These are phyloP conservation scores for Peribolospora baueri DNA, from an alignment of 768 basidiomycete species.

Conservation along the genomic window DNA sequence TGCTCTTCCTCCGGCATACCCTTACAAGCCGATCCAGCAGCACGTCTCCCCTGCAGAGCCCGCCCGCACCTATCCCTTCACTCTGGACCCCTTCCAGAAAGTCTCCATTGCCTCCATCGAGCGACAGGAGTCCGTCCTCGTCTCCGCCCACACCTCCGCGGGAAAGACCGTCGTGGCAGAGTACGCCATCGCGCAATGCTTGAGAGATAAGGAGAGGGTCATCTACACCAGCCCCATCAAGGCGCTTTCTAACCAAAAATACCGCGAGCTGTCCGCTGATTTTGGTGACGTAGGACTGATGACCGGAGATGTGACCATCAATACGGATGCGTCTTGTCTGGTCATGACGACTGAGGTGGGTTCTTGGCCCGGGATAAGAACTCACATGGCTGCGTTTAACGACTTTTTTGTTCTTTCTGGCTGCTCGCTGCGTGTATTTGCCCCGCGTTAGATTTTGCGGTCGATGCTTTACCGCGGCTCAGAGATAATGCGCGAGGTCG, in stretches of 20 bases:
- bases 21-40: constrained; percentile 67
- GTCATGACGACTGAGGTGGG: constrained; percentile 97
- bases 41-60: constrained; percentile 81
- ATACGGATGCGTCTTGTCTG: constrained; percentile 82
- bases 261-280: constrained; percentile 85
- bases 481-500: constrained; percentile 98
- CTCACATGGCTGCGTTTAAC: not conserved
- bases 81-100: constrained; percentile 86
- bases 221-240: constrained; percentile 99
- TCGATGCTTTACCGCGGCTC: constrained; percentile 98
- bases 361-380: not conserved
- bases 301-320: constrained; percentile 98
- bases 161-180: constrained; percentile 99
- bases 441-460: constrained; percentile 50
- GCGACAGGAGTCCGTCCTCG: constrained; percentile 86
- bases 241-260: constrained; percentile 96
- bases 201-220: constrained; percentile 79
- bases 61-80: constrained; percentile 81
- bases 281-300: constrained; percentile 97
- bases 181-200: constrained; percentile 92
- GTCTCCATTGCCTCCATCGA: constrained; percentile 89
- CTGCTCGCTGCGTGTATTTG: not conserved
- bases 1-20: constrained; percentile 73
- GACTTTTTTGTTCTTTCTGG: not conserved
- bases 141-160: constrained; percentile 94